phyloP scores from a whole-genome alignment of 73 alveolate genomes.

The Blepharisma japonicum region DNA sequence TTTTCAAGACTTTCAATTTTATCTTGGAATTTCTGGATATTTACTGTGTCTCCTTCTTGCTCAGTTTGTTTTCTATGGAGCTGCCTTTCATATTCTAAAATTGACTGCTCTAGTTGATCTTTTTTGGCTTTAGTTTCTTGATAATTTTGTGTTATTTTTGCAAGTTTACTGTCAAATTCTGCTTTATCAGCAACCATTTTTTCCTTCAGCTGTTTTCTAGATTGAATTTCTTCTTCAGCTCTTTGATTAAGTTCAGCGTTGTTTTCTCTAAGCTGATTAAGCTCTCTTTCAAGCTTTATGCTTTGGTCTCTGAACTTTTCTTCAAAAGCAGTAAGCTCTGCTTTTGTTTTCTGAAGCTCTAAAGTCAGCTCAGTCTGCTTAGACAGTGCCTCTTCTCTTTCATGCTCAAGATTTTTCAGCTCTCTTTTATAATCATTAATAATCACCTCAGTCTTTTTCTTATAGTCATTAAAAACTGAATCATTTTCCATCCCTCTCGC shows the following conservation, averaged over 20 bases:
- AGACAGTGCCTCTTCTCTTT: slow-evolving; percentile 19
- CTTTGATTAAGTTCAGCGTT: not conserved
- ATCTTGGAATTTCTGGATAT: not conserved
- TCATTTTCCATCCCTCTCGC: not conserved
- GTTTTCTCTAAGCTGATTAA: not conserved
- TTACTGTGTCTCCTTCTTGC: not conserved
- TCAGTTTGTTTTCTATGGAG: slow-evolving; percentile 10
- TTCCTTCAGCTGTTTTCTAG: not conserved
- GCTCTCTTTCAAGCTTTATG: not conserved
- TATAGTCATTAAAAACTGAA: not conserved
- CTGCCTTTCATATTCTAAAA: slow-evolving; percentile 13
- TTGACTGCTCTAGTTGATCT: slow-evolving; percentile 4
- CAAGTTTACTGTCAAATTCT: not conserved
- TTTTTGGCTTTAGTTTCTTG: slow-evolving; percentile 20
- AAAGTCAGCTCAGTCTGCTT: slow-evolving; percentile 24
- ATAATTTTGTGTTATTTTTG: not conserved
- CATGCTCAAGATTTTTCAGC: slow-evolving; percentile 18
- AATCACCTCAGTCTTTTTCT: slow-evolving; percentile 20
- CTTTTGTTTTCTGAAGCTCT: slow-evolving; percentile 16
- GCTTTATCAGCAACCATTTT: not conserved
- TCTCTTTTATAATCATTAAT: slow-evolving; percentile 17
- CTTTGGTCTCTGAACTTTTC: not conserved
- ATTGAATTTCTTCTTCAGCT: slow-evolving; percentile 7
- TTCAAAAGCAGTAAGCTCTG: slow-evolving; percentile 3
- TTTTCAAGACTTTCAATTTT: slow-evolving; percentile 13